Evolutionary conservation across 495 filamentous ascomycete species (phyloP).

Genomic region (Neurospora tetrasperma): DNA sequence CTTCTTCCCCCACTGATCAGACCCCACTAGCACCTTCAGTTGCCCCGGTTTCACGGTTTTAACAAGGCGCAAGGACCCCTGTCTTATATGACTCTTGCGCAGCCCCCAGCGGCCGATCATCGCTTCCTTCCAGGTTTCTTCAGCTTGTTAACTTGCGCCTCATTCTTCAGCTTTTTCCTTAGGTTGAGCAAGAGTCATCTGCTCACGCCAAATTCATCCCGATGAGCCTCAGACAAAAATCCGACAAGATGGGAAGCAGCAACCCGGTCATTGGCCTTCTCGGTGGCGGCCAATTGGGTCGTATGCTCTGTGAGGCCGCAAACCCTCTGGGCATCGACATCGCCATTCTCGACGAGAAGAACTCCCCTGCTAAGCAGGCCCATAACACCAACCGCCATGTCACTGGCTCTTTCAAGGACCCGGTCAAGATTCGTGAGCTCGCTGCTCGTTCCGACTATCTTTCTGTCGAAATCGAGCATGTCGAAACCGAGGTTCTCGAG

Average conservation of each 20-base stretch:
- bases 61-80: neutral
- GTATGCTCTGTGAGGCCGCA: conserved; percentile 91
- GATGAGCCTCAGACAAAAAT: conserved; percentile 2
- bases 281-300: conserved; percentile 69
- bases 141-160: neutral
- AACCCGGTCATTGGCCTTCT: conserved; percentile 34
- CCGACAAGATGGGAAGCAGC: conserved; percentile 12
- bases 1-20: neutral
- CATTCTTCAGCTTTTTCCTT: neutral
- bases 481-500: conserved; percentile 85
- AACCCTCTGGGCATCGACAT: conserved; percentile 76
- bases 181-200: conserved; percentile 6
- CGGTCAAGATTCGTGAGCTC: conserved; percentile 62
- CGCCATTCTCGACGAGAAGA: conserved; percentile 67
- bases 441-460: conserved; percentile 71
- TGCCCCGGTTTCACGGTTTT: neutral
- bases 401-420: conserved; percentile 75
- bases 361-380: conserved; percentile 84
- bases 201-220: conserved; percentile 5
- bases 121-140: neutral
- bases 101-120: neutral
- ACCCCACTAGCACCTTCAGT: neutral
- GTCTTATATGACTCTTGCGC: conserved; percentile 4
- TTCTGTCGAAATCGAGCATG: conserved; percentile 97
- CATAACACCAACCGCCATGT: conserved; percentile 66